Percentiles rank a stretch among this genome's conserved stretches.
phyloP scores from a whole-genome alignment of 2,329 filamentous ascomycete genomes.

The Alternaria dauci region DNA sequence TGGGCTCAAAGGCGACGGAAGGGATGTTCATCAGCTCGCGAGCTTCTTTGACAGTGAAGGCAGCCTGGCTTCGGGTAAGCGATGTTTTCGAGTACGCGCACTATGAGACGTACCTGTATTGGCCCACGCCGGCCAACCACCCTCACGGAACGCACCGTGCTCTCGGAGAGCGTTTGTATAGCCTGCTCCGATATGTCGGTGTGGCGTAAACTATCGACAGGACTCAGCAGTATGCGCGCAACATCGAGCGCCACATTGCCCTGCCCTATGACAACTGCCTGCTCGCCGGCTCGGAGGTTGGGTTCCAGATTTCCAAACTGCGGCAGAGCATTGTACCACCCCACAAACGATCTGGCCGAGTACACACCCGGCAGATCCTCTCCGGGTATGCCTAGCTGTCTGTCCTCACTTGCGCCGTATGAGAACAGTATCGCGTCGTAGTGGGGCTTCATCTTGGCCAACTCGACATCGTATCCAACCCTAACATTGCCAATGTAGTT shows the following conservation, averaged over 20 bases:
- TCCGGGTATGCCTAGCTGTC: constrained; percentile 78
- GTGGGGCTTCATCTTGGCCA: constrained; percentile 75
- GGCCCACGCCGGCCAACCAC: constrained; percentile 91
- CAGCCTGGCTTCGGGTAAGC: constrained; percentile 64
- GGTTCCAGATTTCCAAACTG: constrained; percentile 78
- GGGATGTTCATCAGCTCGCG: constrained; percentile 85
- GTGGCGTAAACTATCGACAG: constrained; percentile 74
- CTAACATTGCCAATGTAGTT: constrained; percentile 90
- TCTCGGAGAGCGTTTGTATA: constrained; percentile 74
- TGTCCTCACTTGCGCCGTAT: constrained; percentile 89
- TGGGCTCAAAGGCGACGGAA: constrained; percentile 73
- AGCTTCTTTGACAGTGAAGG: constrained; percentile 94
- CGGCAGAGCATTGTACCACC: constrained; percentile 97
- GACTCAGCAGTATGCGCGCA: constrained; percentile 82
- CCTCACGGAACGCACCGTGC: constrained; percentile 78
- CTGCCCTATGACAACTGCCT: constrained; percentile 89
- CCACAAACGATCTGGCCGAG: constrained; percentile 91
- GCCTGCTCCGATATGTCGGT: constrained; percentile 93
- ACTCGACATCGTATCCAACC: constrained; percentile 74
- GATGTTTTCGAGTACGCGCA: background rate
- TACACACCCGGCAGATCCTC: constrained; percentile 81
- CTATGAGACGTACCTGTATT: constrained; percentile 69
- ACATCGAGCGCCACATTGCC: constrained; percentile 97
- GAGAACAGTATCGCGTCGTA: constrained; percentile 94
- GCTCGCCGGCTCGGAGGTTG: constrained; percentile 76